phyloP scores from a whole-genome alignment of 2,329 filamentous ascomycete genomes.

The Trichoderma sp. region DNA sequence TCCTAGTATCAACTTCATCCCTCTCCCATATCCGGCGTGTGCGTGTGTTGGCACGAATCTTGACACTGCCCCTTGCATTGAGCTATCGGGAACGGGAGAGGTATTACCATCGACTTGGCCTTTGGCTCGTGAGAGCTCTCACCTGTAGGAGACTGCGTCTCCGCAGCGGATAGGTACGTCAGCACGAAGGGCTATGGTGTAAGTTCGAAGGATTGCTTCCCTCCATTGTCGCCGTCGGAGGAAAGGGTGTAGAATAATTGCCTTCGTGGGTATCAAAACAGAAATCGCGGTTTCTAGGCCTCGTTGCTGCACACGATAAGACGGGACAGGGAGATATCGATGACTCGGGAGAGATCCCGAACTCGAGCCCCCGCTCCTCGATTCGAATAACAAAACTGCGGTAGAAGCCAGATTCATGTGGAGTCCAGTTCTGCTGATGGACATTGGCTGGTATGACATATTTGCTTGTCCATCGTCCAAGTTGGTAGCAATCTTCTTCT shows the following conservation, averaged over 20 bases:
- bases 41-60: neutral
- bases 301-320: neutral
- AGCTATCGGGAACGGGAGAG: neutral
- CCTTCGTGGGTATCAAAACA: neutral
- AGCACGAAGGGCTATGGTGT: neutral
- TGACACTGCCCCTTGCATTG: conserved; percentile 10
- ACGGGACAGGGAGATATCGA: neutral
- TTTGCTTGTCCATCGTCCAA: neutral
- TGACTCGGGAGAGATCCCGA: neutral
- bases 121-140: neutral
- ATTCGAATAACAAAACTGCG: neutral
- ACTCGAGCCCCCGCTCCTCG: neutral
- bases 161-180: neutral
- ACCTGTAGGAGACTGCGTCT: too few species aligned
- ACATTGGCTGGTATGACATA: neutral
- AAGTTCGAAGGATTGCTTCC: neutral
- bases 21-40: neutral
- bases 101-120: neutral
- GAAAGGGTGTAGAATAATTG: neutral
- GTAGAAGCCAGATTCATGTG: neutral
- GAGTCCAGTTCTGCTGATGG: neutral
- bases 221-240: neutral
- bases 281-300: neutral
- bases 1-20: neutral
- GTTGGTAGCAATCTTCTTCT: neutral